Evolutionary conservation across 371 early-diverging fungal species (phyloP).

Genomic region (Saksenaea vasiformis): DNA sequence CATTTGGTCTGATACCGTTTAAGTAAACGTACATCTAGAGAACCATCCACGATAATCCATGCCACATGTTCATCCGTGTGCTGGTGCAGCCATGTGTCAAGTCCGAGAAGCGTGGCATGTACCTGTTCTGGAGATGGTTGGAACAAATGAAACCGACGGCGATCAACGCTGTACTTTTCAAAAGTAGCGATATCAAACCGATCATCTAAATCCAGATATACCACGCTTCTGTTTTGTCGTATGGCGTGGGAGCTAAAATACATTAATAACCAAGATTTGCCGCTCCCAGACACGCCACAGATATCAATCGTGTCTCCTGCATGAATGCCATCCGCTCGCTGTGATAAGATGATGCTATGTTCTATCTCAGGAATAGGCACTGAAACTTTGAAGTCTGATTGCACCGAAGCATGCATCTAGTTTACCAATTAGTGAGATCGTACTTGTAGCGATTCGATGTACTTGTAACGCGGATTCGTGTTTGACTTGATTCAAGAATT

Average conservation of each 20-base stretch:
- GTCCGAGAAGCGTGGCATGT: conserved; percentile 6
- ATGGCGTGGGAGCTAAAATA: conserved; percentile 15
- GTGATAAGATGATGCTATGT: neutral
- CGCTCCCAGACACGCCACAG: conserved; percentile 25
- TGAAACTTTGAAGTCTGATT: neutral
- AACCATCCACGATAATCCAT: conserved; percentile 25
- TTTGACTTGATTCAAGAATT: conserved; percentile 19
- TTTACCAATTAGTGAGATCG: neutral
- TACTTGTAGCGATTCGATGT: neutral
- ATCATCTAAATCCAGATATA: conserved; percentile 28
- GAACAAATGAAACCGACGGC: conserved; percentile 25
- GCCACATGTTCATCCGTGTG: conserved; percentile 18
- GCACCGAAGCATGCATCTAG: conserved; percentile 3
- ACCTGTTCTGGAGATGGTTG: conserved; percentile 14
- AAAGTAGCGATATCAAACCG: conserved; percentile 7
- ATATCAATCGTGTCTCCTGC: conserved; percentile 21
- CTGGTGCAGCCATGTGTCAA: conserved; percentile 26
- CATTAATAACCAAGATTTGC: conserved; percentile 19
- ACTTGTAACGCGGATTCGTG: conserved; percentile 21
- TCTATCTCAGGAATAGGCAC: conserved; percentile 7
- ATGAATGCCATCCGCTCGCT: conserved; percentile 2
- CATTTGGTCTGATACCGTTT: neutral
- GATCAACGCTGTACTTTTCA: neutral
- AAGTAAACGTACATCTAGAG: neutral
- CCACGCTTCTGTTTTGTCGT: conserved; percentile 10